A percentile compares a stretch with the other conserved stretches of the same genome.
Evolutionary conservation across 2,329 filamentous ascomycete genomes (phyloP).

Genomic region (Mycosphaerella sp.): DNA sequence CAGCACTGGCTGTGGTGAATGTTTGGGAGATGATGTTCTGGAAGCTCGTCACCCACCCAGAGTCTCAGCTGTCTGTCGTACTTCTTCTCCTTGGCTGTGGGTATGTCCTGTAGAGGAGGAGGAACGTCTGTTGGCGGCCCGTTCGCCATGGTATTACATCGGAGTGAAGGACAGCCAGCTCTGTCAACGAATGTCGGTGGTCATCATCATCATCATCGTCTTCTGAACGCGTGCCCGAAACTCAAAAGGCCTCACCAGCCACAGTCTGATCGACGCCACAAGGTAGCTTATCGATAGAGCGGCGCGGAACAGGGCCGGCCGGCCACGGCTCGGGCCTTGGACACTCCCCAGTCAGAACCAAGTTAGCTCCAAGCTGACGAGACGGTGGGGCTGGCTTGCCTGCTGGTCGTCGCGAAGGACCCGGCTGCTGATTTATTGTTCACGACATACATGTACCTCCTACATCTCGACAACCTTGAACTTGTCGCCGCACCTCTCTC

Average conservation of each 20-base stretch:
- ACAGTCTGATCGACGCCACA: neutral
- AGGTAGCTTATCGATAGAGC: too few species aligned
- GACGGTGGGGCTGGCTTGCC: too few species aligned
- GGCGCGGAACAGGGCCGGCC: too few species aligned
- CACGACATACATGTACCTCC: too few species aligned
- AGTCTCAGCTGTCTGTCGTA: conserved; percentile 94
- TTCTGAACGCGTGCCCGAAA: conserved; percentile 1
- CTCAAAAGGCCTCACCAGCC: neutral
- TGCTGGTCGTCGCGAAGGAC: too few species aligned
- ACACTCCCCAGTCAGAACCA: too few species aligned
- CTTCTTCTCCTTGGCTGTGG: conserved; percentile 56
- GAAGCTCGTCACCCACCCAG: conserved; percentile 48
- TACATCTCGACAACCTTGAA: too few species aligned
- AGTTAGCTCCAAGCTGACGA: too few species aligned
- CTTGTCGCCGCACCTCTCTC: too few species aligned
- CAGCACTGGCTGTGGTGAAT: neutral
- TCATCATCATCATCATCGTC: too few species aligned
- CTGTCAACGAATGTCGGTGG: neutral
- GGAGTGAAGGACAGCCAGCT: neutral
- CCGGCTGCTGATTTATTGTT: too few species aligned
- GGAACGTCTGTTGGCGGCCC: conserved; percentile 33
- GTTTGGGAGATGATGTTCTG: neutral
- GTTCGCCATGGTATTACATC: conserved; percentile 12
- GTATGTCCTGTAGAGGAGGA: conserved; percentile 44
- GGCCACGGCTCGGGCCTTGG: too few species aligned